Evolutionary conservation across 2,329 filamentous ascomycete species (phyloP).

Genomic region (Aotearoamyces nothofagi): DNA sequence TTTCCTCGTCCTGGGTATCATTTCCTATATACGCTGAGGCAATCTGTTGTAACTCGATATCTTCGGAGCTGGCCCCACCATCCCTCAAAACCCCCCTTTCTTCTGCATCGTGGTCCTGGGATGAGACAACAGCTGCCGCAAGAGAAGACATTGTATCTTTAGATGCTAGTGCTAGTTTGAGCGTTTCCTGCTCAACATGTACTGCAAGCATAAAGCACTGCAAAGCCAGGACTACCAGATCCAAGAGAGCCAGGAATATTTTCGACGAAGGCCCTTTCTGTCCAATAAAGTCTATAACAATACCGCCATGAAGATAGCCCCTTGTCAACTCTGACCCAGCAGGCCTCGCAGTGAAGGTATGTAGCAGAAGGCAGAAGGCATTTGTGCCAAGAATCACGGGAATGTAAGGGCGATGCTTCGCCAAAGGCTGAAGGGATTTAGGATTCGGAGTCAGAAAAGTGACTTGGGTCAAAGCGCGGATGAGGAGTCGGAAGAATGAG

Average conservation of each 20-base stretch:
- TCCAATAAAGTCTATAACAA: conserved; percentile 53
- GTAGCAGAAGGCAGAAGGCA: conserved; percentile 42
- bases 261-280: conserved; percentile 45
- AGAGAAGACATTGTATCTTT: conserved; percentile 3
- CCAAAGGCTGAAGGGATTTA: conserved; percentile 36
- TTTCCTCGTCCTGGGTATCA: conserved; percentile 6
- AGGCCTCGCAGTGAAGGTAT: conserved; percentile 38
- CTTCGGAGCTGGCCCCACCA: conserved; percentile 8
- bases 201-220: conserved; percentile 52
- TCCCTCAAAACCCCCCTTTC: conserved; percentile 17
- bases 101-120: conserved; percentile 18
- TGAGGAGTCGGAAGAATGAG: conserved; percentile 45
- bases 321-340: conserved; percentile 43
- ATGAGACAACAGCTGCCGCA: conserved; percentile 2
- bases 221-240: conserved; percentile 37
- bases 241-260: conserved; percentile 37
- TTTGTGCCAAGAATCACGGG: conserved; percentile 43
- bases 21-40: conserved; percentile 1
- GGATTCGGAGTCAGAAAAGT: conserved; percentile 47
- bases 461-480: conserved; percentile 43
- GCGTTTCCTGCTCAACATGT: conserved; percentile 41
- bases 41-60: conserved; percentile 16
- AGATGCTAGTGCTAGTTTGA: conserved; percentile 22
- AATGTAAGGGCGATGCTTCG: conserved; percentile 38
- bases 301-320: conserved; percentile 51